Evolutionary conservation across 805 yeast species (phyloP), one percentile per base, ranked within the genome.

Genomic region (Ogataea wickerhamii): DNA sequence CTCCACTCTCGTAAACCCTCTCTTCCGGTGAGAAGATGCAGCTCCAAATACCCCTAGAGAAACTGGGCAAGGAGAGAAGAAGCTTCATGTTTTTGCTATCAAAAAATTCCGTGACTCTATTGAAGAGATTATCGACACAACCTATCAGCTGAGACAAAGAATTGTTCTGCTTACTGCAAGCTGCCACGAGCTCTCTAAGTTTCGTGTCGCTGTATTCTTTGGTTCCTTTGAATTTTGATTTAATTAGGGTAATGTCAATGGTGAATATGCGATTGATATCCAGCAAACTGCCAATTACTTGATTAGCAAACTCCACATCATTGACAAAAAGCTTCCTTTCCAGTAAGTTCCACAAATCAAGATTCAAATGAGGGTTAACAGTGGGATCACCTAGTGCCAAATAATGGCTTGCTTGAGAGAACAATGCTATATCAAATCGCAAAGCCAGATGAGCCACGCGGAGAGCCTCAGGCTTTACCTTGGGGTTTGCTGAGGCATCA

Each of bases 11-110:
- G 42, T 80, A 82, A 3, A 82, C 60, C 13, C 61, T 63, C 17
- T 66, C 66, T 34, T 73, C 67, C 0, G 88, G 77, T 0, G 89
- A 77, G 38, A 87, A 76, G 2, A 86, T 63, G 53, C 86, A 78
- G 1, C 87, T 71, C 86, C 94, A 83, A 39, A 84, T 70, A 0
- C 89, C 83, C n/a, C 58, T 55, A 33, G 82, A 65, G 4, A 78
- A 71, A 2, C 61, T 57, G n/a, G 60, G 51, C 43, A 69, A 62
- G 0, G 56, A 48, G 4, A 78, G 49, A n/a, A 77, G 59, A 21
- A 49, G 42, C 24, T 66, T 63, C 30, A 60, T 36, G 5, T 34
- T 41, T 6, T 41, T 27, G 2, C 43, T 37, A 11, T 39, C 48
- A 16, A 44, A 48, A 29, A 47, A 46, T 38, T 61, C 58, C 2